These are phyloP conservation scores for Haemoproteus tartakovskyi DNA, from an alignment of 169 alveolate genomes.

Conservation along the genomic window DNA sequence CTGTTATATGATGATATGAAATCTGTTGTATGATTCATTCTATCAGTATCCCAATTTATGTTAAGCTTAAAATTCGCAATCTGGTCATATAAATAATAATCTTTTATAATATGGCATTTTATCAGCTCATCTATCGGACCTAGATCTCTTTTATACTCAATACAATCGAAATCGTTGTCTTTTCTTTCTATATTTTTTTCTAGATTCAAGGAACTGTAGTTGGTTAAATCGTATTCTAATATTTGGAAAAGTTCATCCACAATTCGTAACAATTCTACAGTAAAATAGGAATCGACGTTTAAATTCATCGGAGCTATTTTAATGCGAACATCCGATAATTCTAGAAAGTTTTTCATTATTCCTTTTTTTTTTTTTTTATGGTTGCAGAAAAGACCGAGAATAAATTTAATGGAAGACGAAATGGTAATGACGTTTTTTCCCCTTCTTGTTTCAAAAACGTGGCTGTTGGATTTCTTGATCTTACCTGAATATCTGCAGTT, in stretches of 20 bases:
- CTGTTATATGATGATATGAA: no score
- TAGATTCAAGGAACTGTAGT: conserved; percentile 55
- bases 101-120: conserved; percentile 33
- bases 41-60: not conserved
- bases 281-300: conserved; percentile 64
- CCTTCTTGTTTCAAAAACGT: no score
- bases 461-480: no score
- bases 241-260: conserved; percentile 53
- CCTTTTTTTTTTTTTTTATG: conserved; percentile 50
- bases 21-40: no score
- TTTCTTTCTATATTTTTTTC: conserved; percentile 53
- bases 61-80: conserved; percentile 23
- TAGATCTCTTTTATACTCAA: conserved; percentile 44
- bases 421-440: no score
- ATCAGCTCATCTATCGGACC: conserved; percentile 54
- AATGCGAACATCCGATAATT: conserved; percentile 36
- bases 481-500: no score
- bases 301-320: conserved; percentile 49
- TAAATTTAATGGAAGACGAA: conserved; percentile 24
- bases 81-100: conserved; percentile 53
- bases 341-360: conserved; percentile 60
- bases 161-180: conserved; percentile 46
- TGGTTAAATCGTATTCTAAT: conserved; percentile 37
- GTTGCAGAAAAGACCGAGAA: conserved; percentile 20
- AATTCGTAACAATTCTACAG: conserved; percentile 47